phyloP scores from a whole-genome alignment of 768 basidiomycete species.

The Suillus subaureus region DNA sequence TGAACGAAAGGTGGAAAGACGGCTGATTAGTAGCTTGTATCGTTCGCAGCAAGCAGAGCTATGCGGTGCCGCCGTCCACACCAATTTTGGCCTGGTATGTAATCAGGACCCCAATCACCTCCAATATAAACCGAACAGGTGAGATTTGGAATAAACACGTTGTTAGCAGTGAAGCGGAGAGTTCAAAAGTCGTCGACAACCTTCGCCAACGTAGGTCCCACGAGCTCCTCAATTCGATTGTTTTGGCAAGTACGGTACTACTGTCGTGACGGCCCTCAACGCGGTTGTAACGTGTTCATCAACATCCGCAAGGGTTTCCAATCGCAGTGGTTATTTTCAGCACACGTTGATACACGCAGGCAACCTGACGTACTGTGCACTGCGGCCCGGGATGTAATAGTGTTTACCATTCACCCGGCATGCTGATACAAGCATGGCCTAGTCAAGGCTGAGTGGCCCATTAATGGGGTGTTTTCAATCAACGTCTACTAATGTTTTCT shows the following conservation, averaged over 20 bases:
- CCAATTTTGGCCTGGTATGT: not conserved
- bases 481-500: not conserved
- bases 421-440: not conserved
- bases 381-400: not conserved
- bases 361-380: not conserved
- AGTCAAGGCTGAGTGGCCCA: not conserved
- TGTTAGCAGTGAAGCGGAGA: not conserved
- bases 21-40: not conserved
- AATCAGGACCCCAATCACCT: slow-evolving; percentile 2
- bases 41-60: slow-evolving; percentile 2
- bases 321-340: not conserved
- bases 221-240: not conserved
- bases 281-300: not conserved
- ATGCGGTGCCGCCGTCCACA: not conserved
- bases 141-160: too few relatives aligned
- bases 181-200: not conserved
- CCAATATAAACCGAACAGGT: too few relatives aligned
- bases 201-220: not conserved
- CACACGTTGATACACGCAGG: not conserved
- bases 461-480: not conserved
- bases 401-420: not conserved
- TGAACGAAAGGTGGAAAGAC: slow-evolving; percentile 10
- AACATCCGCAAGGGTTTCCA: not conserved
- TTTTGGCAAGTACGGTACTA: not conserved
- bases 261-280: too few relatives aligned